A percentile compares a stretch with the other conserved stretches of the same genome.
These are phyloP conservation scores for Gracilaria caudata DNA, from an alignment of 23 red algal species.

Conservation along the genomic window DNA sequence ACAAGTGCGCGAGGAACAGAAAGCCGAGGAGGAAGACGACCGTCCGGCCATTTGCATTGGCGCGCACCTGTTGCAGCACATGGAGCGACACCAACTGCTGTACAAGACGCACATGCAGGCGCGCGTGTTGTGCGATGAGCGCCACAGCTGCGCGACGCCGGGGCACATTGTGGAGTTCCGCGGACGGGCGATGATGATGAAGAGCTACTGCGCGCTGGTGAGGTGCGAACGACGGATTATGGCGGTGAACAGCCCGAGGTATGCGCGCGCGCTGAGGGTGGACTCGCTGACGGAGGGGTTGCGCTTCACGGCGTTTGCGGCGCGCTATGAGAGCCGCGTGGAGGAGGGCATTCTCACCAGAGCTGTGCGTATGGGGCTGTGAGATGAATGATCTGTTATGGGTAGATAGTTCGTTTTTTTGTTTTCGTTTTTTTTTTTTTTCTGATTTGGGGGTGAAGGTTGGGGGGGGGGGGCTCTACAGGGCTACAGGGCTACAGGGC, in stretches of 20 bases:
- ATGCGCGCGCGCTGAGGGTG: not conserved
- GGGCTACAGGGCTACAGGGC: too few species aligned
- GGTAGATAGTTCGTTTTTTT: not conserved
- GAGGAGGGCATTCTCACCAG: slow-evolving; percentile 1
- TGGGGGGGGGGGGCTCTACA: not conserved
- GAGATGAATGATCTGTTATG: not conserved
- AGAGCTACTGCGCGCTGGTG: not conserved
- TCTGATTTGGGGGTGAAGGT: not conserved
- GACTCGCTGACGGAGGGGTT: slow-evolving; percentile 4
- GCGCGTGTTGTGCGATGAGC: slow-evolving; percentile 10
- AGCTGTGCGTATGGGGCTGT: slow-evolving; percentile 16
- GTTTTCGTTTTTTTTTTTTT: not conserved
- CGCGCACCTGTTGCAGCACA: slow-evolving; percentile 12
- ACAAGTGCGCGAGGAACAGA: not conserved
- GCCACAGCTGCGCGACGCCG: slow-evolving; percentile 19
- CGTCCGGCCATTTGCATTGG: slow-evolving; percentile 23
- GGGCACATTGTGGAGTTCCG: slow-evolving; percentile 8
- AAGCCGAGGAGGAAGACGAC: not conserved
- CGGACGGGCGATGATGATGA: slow-evolving; percentile 26
- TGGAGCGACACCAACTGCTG: slow-evolving; percentile 1
- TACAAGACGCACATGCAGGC: slow-evolving; percentile 17
- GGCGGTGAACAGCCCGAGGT: slow-evolving; percentile 23
- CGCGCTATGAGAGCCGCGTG: not conserved
- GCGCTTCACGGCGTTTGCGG: slow-evolving; percentile 21
- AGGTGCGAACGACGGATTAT: slow-evolving; percentile 1